Percentiles rank a stretch among this genome's conserved stretches.
Conservation (phyloP, 495 filamentous ascomycete genomes). For the Xylaria nigripes region DNA sequence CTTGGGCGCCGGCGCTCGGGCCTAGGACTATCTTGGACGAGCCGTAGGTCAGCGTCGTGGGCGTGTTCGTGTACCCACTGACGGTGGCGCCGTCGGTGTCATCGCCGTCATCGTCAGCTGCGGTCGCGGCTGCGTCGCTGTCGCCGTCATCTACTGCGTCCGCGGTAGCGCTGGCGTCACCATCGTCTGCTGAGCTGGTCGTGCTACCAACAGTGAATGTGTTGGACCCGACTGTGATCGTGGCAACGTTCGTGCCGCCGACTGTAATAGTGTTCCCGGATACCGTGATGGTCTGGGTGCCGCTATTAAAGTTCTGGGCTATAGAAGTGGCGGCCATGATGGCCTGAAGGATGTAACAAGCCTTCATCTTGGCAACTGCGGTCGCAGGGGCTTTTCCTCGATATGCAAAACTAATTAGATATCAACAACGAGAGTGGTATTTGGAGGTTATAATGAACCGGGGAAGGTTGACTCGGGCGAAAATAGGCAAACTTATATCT, state of each 20-base stretch:
- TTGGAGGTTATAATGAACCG: neutral
- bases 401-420: neutral
- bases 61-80: neutral
- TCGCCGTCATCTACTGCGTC: neutral
- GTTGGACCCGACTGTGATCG: constrained; percentile 14
- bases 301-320: constrained; percentile 5
- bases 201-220: constrained; percentile 1
- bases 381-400: neutral
- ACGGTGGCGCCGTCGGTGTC: neutral
- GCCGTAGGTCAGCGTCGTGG: neutral
- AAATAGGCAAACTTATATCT: neutral
- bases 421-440: no score
- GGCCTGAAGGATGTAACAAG: neutral
- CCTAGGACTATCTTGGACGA: constrained; percentile 4
- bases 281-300: constrained; percentile 1
- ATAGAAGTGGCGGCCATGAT: neutral
- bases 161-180: neutral
- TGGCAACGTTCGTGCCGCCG: constrained; percentile 15
- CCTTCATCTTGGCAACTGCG: neutral
- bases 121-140: neutral
- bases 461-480: neutral
- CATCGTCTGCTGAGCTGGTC: neutral
- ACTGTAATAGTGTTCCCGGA: constrained; percentile 3
- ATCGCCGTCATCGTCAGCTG: neutral
- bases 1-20: neutral